Percentiles rank a stretch among this genome's conserved stretches.
phyloP scores from a whole-genome alignment of 208 protist species.

The Leishmania guyanensis region DNA sequence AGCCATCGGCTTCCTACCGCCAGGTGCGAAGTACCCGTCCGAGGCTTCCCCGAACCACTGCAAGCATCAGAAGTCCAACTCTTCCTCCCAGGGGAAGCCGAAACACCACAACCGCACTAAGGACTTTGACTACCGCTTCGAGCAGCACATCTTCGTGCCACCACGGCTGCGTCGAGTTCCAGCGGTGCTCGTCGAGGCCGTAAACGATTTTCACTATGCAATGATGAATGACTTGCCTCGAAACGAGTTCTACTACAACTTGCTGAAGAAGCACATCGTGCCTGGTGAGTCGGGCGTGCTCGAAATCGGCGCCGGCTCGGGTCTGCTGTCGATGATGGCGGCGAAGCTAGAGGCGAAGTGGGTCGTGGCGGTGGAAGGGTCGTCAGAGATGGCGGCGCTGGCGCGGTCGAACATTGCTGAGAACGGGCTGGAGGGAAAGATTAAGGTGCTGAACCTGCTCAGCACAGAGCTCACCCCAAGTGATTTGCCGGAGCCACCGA shows the following conservation, averaged over 20 bases:
- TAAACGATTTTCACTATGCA: slow-evolving; percentile 95
- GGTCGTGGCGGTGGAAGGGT: slow-evolving; percentile 93
- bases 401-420: slow-evolving; percentile 67
- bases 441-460: slow-evolving; percentile 90
- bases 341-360: slow-evolving; percentile 87
- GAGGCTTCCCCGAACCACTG: neutral
- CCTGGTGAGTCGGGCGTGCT: slow-evolving; percentile 80
- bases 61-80: neutral
- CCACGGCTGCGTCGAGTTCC: slow-evolving; percentile 61
- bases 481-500: slow-evolving; percentile 68
- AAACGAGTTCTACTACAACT: slow-evolving; percentile 91
- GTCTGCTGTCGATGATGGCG: slow-evolving; percentile 92
- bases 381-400: slow-evolving; percentile 78
- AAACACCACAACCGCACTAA: slow-evolving; percentile 5
- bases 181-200: slow-evolving; percentile 78
- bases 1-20: slow-evolving; percentile 54
- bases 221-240: slow-evolving; percentile 93
- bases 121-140: slow-evolving; percentile 78
- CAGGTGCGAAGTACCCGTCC: slow-evolving; percentile 38
- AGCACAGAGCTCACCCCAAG: slow-evolving; percentile 74
- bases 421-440: slow-evolving; percentile 52
- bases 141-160: slow-evolving; percentile 74
- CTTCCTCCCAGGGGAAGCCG: neutral
- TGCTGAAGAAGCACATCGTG: slow-evolving; percentile 74
- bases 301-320: slow-evolving; percentile 93